Evolutionary conservation across 371 early-diverging fungal species (phyloP).

Genomic region (Syncephalis plumigaleata): DNA sequence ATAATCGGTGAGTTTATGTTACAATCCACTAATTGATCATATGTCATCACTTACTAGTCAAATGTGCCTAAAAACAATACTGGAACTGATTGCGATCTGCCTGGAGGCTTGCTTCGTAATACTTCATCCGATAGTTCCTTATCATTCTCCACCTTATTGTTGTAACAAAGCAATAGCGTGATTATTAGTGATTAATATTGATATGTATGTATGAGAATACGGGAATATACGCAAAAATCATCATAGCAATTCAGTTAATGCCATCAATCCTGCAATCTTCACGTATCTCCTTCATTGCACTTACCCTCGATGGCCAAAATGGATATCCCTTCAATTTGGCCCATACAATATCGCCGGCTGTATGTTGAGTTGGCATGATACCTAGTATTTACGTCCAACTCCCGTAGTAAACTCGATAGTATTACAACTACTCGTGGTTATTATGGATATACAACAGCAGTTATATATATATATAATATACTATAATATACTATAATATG

Average conservation of each 20-base stretch:
- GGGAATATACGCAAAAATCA: too few relatives aligned
- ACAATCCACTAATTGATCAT: not conserved
- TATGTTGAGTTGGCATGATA: conserved; percentile 13
- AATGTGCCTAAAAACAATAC: not conserved
- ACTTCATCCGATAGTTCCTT: not conserved
- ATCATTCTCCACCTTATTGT: not conserved
- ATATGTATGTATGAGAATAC: too few relatives aligned
- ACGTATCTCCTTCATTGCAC: conserved; percentile 10
- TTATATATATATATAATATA: too few relatives aligned
- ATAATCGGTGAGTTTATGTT: not conserved
- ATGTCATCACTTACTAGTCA: not conserved
- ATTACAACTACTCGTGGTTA: too few relatives aligned
- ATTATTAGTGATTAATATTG: not conserved
- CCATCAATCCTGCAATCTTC: too few relatives aligned
- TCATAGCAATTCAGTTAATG: too few relatives aligned
- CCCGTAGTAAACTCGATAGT: too few relatives aligned
- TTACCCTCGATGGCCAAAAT: conserved; percentile 65
- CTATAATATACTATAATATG: too few relatives aligned
- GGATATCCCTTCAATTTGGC: conserved; percentile 59
- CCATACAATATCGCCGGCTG: conserved; percentile 42
- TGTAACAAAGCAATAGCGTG: not conserved
- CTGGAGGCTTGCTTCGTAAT: not conserved
- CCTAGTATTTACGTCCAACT: not conserved
- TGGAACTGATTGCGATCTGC: not conserved
- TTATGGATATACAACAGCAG: too few relatives aligned